These are phyloP conservation scores for Cyphellophora europaea DNA, from an alignment of 2,329 filamentous ascomycete species.

Conservation along the genomic window DNA sequence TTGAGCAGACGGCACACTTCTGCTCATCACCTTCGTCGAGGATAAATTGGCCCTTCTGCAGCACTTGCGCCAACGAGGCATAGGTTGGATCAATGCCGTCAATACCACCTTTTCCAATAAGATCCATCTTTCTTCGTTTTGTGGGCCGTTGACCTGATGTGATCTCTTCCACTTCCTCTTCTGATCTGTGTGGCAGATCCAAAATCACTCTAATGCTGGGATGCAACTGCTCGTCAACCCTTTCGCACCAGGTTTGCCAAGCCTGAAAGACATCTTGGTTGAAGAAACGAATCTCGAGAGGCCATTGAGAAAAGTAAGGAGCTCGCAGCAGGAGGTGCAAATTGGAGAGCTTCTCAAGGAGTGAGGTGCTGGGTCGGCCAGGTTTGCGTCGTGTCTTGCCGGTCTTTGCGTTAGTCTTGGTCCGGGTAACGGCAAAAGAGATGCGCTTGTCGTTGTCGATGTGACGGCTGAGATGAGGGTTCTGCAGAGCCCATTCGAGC, in stretches of 20 bases:
- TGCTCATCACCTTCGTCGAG: conserved; percentile 27
- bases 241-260: conserved; percentile 55
- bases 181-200: conserved; percentile 30
- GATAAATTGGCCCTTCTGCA: conserved; percentile 41
- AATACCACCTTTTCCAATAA: conserved; percentile 27
- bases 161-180: conserved; percentile 12
- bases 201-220: conserved; percentile 44
- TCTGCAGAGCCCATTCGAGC: conserved; percentile 94
- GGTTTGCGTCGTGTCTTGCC: conserved; percentile 38
- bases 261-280: conserved; percentile 55
- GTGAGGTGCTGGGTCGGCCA: conserved; percentile 47
- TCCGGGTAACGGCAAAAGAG: conserved; percentile 14
- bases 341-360: conserved; percentile 66
- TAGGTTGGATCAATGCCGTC: conserved; percentile 46
- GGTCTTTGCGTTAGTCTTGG: conserved; percentile 20
- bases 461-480: conserved; percentile 71
- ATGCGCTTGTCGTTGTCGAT: conserved; percentile 50
- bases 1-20: conserved; percentile 42
- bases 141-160: conserved; percentile 17
- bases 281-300: conserved; percentile 73
- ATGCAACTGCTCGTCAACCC: conserved; percentile 39
- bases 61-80: conserved; percentile 34
- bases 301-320: conserved; percentile 74
- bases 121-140: conserved; percentile 14
- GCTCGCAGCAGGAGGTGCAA: conserved; percentile 72